phyloP scores from a whole-genome alignment of 495 filamentous ascomycete species.

The Trypethelium eluteriae region DNA sequence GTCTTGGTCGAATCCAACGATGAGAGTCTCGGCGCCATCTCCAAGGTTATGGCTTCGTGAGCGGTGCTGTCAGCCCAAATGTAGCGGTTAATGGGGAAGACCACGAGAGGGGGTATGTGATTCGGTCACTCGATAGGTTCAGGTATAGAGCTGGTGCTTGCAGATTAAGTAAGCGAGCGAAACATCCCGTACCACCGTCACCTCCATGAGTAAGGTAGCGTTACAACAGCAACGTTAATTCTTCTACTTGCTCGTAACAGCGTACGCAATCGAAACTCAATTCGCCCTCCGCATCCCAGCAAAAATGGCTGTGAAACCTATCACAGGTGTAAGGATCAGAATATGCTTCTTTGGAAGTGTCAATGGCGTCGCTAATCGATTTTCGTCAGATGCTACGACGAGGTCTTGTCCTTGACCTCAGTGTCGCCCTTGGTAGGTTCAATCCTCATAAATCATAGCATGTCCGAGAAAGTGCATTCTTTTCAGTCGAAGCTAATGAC shows the following conservation, averaged over 20 bases:
- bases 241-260: background rate
- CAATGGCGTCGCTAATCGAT: slow-evolving; percentile 28
- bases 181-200: background rate
- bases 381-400: slow-evolving; percentile 60
- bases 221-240: background rate
- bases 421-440: slow-evolving; percentile 63
- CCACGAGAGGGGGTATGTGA: no score
- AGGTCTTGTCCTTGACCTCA: slow-evolving; percentile 68
- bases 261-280: background rate
- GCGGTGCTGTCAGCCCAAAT: no score
- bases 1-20: no score
- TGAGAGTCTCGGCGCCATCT: no score
- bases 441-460: slow-evolving; percentile 9
- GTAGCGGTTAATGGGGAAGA: no score
- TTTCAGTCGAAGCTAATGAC: slow-evolving; percentile 14
- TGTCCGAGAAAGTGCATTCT: background rate
- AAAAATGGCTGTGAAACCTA: slow-evolving; percentile 43
- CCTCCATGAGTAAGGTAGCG: background rate
- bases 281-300: background rate
- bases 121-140: no score
- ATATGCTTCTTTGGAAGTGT: slow-evolving; percentile 15
- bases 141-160: background rate
- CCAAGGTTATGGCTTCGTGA: no score
- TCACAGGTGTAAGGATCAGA: slow-evolving; percentile 44
- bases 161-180: background rate